Percentiles rank a stretch among this genome's conserved stretches.
phyloP scores from a whole-genome alignment of 2,329 filamentous ascomycete species.

The Sporothrix pallida region DNA sequence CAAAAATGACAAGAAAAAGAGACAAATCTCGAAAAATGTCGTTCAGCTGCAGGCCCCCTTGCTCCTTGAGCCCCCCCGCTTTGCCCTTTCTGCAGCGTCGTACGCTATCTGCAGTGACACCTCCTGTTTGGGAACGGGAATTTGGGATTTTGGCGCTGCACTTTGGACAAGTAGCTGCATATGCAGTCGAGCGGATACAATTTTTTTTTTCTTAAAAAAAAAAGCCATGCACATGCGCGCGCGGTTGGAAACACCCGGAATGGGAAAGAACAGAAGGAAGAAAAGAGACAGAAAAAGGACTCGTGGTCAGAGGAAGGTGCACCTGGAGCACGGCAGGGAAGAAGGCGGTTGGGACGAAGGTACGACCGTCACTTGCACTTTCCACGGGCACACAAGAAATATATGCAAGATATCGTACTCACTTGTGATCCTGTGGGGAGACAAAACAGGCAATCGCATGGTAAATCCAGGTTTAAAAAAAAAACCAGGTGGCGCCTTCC shows the following conservation, averaged over 20 bases:
- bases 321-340: not conserved
- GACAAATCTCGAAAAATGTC: not conserved
- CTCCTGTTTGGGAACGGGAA: constrained; percentile 28
- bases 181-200: constrained; percentile 14
- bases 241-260: constrained; percentile 12
- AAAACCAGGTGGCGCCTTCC: constrained; percentile 8
- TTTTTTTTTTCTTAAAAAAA: not conserved
- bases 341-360: not conserved
- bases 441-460: constrained; percentile 19
- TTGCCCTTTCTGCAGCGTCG: constrained; percentile 17
- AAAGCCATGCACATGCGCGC: not conserved
- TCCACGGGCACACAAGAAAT: not conserved
- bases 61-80: constrained; percentile 4
- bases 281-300: not conserved
- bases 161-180: constrained; percentile 22
- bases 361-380: not conserved
- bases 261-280: not conserved
- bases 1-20: not conserved
- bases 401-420: not conserved
- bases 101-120: constrained; percentile 28
- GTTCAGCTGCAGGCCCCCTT: constrained; percentile 6
- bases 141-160: constrained; percentile 21
- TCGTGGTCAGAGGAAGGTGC: not conserved
- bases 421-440: not conserved
- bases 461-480: not conserved